phyloP scores from a whole-genome alignment of 345 rosid genomes.

The Bruguiera sexangula region DNA sequence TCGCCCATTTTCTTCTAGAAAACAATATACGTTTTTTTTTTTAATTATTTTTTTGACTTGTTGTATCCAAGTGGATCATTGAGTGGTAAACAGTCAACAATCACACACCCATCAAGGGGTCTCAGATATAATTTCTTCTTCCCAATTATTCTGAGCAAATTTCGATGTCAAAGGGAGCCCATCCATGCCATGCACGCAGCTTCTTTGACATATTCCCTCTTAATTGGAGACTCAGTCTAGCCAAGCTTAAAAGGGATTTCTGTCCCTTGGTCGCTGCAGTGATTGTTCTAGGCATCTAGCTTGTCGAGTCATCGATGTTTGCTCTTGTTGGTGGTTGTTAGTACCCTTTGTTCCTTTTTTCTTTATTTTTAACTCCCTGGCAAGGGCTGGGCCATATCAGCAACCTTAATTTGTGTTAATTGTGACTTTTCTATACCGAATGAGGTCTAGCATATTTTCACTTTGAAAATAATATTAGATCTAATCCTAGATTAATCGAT shows the following conservation, averaged over 20 bases:
- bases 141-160: constrained; percentile 19
- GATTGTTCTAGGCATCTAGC: constrained; percentile 2
- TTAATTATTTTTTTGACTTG: not conserved
- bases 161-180: constrained; percentile 12
- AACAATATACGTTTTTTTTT: not conserved
- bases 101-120: constrained; percentile 21
- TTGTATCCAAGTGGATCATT: constrained; percentile 27
- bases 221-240: constrained; percentile 28
- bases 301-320: not conserved
- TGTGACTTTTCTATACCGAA: no score
- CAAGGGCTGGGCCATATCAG: no score
- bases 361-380: no score
- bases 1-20: not conserved
- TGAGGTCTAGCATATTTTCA: no score
- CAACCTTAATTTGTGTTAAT: no score
- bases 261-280: not conserved
- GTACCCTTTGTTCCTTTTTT: no score
- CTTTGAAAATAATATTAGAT: no score
- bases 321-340: not conserved
- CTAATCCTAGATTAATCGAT: no score
- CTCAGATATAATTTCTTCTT: constrained; percentile 1
- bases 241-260: constrained; percentile 38
- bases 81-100: constrained; percentile 3
- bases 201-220: constrained; percentile 14
- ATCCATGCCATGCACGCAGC: constrained; percentile 40